phyloP scores from a whole-genome alignment of 768 basidiomycete species.

The Suillus subluteus region DNA sequence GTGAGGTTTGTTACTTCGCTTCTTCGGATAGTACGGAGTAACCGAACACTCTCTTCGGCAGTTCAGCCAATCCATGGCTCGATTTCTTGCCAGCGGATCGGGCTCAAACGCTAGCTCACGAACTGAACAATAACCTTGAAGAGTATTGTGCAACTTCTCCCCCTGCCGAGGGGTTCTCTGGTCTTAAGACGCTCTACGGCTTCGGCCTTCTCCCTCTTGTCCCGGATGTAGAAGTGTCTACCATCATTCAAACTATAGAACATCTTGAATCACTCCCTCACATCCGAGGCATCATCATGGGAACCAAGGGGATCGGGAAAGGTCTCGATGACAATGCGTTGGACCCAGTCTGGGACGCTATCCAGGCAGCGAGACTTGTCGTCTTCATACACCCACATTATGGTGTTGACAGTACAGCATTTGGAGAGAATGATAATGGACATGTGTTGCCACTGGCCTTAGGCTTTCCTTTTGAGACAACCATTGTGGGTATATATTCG shows the following conservation, averaged over 20 bases:
- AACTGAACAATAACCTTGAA: constrained; percentile 80
- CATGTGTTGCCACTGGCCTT: constrained; percentile 87
- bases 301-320: constrained; percentile 74
- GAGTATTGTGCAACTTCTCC: constrained; percentile 75
- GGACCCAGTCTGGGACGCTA: constrained; percentile 82
- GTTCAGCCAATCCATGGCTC: constrained; percentile 90
- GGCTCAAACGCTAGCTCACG: constrained; percentile 66
- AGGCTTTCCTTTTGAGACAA: constrained; percentile 92
- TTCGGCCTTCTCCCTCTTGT: constrained; percentile 87
- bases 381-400: constrained; percentile 90
- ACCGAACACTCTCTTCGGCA: constrained; percentile 32
- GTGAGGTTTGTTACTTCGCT: constrained; percentile 55
- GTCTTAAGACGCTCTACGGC: constrained; percentile 73
- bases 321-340: constrained; percentile 81
- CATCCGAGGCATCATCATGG: constrained; percentile 80
- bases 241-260: constrained; percentile 64
- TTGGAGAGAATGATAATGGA: constrained; percentile 79
- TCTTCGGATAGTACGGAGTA: constrained; percentile 15
- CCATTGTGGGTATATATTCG: constrained; percentile 58
- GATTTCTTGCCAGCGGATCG: constrained; percentile 78
- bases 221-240: constrained; percentile 54
- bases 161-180: constrained; percentile 28
- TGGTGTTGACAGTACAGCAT: constrained; percentile 72
- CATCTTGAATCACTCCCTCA: constrained; percentile 70
- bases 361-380: constrained; percentile 69